A percentile compares a stretch with the other conserved stretches of the same genome.
These are phyloP conservation scores for Backusella macrospora DNA, from an alignment of 192 early-diverging fungal genomes.

Conservation along the genomic window DNA sequence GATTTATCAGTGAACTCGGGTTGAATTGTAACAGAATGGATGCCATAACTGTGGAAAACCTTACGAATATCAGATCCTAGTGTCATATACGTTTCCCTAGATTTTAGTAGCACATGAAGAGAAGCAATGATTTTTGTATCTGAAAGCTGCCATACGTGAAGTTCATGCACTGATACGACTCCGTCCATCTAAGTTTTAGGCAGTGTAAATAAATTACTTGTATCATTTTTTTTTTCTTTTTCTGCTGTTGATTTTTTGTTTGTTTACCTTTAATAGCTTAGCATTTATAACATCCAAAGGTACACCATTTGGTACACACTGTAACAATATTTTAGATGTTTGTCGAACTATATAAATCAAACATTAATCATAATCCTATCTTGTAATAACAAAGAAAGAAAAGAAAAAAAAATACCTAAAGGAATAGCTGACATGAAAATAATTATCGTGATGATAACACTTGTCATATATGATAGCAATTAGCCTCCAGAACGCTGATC, in stretches of 20 bases:
- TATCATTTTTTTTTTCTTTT: neutral
- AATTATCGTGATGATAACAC: constrained; percentile 65
- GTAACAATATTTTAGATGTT: constrained; percentile 79
- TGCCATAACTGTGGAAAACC: constrained; percentile 74
- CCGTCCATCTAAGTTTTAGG: constrained; percentile 49
- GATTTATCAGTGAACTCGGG: constrained; percentile 73
- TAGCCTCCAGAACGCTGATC: neutral
- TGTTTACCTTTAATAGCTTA: constrained; percentile 55
- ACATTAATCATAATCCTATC: neutral
- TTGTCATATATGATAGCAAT: constrained; percentile 21
- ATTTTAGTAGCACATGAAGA: constrained; percentile 75
- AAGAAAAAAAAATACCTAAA: too few species aligned
- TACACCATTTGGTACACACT: constrained; percentile 74
- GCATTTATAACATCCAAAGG: constrained; percentile 63
- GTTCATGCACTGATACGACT: constrained; percentile 81
- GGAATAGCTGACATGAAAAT: constrained; percentile 60
- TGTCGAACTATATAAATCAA: constrained; percentile 41
- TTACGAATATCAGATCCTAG: constrained; percentile 73
- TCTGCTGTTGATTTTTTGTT: neutral
- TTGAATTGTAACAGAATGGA: constrained; percentile 91
- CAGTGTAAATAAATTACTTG: neutral
- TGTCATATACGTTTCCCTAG: constrained; percentile 67
- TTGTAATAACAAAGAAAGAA: too few species aligned
- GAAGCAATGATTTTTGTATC: constrained; percentile 82
- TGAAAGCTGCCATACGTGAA: constrained; percentile 93